phyloP scores from a whole-genome alignment of 2,329 filamentous ascomycete genomes.

The Fusarium tanahbumbuense region DNA sequence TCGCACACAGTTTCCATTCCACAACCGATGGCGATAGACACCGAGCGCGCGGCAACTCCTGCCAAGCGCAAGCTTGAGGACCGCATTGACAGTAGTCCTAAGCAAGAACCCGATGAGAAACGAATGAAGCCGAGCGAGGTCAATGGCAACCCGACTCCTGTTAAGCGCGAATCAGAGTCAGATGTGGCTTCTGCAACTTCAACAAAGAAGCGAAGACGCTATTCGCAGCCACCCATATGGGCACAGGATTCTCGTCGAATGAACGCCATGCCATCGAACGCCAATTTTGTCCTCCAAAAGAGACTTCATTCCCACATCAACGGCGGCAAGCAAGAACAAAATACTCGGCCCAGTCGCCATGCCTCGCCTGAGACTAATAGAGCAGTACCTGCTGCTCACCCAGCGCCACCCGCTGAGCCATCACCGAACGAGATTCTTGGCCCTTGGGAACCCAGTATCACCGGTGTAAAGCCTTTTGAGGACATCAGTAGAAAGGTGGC shows the following conservation, averaged over 20 bases:
- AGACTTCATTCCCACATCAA: conserved; percentile 50
- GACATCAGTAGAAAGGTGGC: conserved; percentile 80
- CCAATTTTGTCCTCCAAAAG: conserved; percentile 47
- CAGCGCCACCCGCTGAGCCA: conserved; percentile 44
- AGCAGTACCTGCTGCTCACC: conserved; percentile 26
- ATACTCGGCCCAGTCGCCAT: conserved; percentile 57
- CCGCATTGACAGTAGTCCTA: conserved; percentile 56
- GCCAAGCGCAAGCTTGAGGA: conserved; percentile 57
- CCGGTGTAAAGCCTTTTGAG: conserved; percentile 76
- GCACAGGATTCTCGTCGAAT: conserved; percentile 56
- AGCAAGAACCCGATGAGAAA: conserved; percentile 62
- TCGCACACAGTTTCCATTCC: conserved; percentile 30
- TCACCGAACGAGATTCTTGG: conserved; percentile 57
- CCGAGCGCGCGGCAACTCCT: conserved; percentile 51
- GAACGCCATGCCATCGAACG: conserved; percentile 52
- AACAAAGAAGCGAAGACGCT: conserved; percentile 55
- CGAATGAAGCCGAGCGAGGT: conserved; percentile 63
- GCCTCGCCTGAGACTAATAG: conserved; percentile 45
- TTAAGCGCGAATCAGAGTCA: conserved; percentile 41
- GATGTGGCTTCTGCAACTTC: conserved; percentile 50
- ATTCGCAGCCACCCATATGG: conserved; percentile 60
- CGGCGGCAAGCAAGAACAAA: conserved; percentile 54
- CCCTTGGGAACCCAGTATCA: conserved; percentile 75
- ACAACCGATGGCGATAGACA: conserved; percentile 48
- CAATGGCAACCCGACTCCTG: conserved; percentile 54